Conservation (phyloP, 1,139 yeast genomes). For the Candida labiduridarum region DNA sequence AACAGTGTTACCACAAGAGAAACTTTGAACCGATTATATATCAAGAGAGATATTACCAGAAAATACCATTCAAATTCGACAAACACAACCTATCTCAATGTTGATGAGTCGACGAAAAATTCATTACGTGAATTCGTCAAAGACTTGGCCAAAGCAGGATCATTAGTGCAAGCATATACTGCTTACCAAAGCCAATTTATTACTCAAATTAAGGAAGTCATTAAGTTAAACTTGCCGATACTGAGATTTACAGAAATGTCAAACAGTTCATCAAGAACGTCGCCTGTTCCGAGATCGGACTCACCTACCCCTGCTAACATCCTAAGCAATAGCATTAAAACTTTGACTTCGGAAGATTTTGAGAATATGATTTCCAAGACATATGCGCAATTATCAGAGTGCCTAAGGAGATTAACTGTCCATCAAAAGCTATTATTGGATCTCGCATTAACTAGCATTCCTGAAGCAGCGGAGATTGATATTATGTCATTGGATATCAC, state of each 20-base stretch:
- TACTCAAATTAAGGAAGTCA: constrained; percentile 71
- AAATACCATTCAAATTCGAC: constrained; percentile 20
- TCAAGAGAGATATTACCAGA: constrained; percentile 26
- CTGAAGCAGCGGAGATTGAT: constrained; percentile 34
- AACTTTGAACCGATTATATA: constrained; percentile 54
- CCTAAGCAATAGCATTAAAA: constrained; percentile 56
- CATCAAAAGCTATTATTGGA: constrained; percentile 84
- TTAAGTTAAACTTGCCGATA: constrained; percentile 62
- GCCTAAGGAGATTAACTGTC: constrained; percentile 68
- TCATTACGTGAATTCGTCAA: constrained; percentile 48
- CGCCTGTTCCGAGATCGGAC: constrained; percentile 30
- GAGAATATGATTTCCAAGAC: constrained; percentile 67
- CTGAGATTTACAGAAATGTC: constrained; percentile 23
- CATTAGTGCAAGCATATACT: constrained; percentile 63
- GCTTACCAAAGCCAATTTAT: constrained; percentile 69
- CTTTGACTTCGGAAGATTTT: constrained; percentile 72
- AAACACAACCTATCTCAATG: constrained; percentile 32
- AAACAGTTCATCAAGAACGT: constrained; percentile 32
- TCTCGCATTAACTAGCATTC: constrained; percentile 60
- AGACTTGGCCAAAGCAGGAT: constrained; percentile 65
- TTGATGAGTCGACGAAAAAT: constrained; percentile 38
- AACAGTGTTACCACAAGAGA: constrained; percentile 49
- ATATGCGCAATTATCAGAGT: constrained; percentile 67
- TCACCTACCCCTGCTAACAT: constrained; percentile 16
- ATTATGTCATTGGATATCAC: constrained; percentile 68